Evolutionary conservation across 2,329 filamentous ascomycete species (phyloP).

Genomic region (Sarocladium strictum): DNA sequence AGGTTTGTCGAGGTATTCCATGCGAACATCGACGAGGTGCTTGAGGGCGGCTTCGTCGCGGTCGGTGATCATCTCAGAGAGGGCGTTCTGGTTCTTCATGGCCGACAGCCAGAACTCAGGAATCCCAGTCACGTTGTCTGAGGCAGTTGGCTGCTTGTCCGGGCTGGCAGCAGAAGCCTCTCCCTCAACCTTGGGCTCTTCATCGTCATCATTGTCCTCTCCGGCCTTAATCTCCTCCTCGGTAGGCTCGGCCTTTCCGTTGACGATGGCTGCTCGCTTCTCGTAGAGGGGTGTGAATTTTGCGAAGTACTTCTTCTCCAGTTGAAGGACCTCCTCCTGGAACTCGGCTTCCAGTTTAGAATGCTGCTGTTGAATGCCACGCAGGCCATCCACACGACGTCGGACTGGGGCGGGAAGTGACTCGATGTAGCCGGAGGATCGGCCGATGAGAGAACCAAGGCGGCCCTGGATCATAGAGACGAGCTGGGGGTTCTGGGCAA

Average conservation of each 20-base stretch:
- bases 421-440: constrained; percentile 96
- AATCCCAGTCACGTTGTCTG: constrained; percentile 65
- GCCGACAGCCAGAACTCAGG: constrained; percentile 99
- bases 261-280: constrained; percentile 89
- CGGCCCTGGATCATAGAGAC: constrained; percentile 98
- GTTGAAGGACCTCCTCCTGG: constrained; percentile 94
- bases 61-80: constrained; percentile 98
- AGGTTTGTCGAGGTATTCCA: constrained; percentile 98
- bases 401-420: constrained; percentile 84
- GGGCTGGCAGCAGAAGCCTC: constrained; percentile 48
- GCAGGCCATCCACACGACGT: constrained; percentile 88
- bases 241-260: constrained; percentile 78
- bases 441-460: constrained; percentile 85
- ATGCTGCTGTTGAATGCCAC: constrained; percentile 98
- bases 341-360: constrained; percentile 97
- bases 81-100: constrained; percentile 98
- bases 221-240: constrained; percentile 83
- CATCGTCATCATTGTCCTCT: constrained; percentile 62
- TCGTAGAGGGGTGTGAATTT: constrained; percentile 98
- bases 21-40: constrained; percentile 84
- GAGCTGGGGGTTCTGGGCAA: constrained; percentile 90
- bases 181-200: constrained; percentile 44
- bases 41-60: constrained; percentile 92
- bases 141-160: constrained; percentile 52
- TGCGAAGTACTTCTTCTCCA: constrained; percentile 99